These are phyloP conservation scores for Phlyctochytrium planicorne DNA, from an alignment of 192 early-diverging fungal species.

Conservation along the genomic window DNA sequence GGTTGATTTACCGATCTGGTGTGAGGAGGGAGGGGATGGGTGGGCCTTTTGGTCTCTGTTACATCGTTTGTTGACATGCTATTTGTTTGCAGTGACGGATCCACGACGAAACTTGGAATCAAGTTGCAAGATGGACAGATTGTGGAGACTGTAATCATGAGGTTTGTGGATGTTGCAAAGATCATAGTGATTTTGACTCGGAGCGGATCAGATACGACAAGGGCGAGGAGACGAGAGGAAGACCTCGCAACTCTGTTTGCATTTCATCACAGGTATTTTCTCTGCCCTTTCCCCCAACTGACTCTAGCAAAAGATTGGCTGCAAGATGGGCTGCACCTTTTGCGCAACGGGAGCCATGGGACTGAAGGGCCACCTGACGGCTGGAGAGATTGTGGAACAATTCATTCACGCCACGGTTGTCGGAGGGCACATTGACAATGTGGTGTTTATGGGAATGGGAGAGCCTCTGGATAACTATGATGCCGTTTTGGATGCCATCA, in stretches of 20 bases:
- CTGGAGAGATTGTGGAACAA: not conserved
- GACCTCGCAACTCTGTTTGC: not conserved
- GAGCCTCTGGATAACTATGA: conserved; percentile 1
- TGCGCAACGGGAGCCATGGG: not conserved
- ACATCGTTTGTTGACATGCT: not conserved
- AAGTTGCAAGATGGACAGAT: not conserved
- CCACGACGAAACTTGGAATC: not conserved
- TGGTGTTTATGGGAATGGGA: not conserved
- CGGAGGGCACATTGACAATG: not conserved
- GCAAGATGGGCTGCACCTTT: conserved; percentile 1
- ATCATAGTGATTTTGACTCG: too few relatives aligned
- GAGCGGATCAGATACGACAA: not conserved
- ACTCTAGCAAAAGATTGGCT: too few relatives aligned
- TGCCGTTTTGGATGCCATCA: not conserved
- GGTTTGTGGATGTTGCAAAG: too few relatives aligned
- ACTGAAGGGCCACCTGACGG: not conserved
- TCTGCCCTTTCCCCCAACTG: too few relatives aligned
- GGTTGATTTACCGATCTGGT: too few relatives aligned
- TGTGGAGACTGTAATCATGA: not conserved
- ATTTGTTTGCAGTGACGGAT: not conserved
- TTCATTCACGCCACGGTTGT: not conserved
- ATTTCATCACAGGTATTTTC: not conserved
- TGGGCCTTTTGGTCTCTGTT: not conserved
- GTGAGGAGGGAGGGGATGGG: too few relatives aligned
- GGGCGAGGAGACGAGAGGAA: not conserved